Conservation (phyloP, 768 basidiomycete species). For the Royoungia palumana region DNA sequence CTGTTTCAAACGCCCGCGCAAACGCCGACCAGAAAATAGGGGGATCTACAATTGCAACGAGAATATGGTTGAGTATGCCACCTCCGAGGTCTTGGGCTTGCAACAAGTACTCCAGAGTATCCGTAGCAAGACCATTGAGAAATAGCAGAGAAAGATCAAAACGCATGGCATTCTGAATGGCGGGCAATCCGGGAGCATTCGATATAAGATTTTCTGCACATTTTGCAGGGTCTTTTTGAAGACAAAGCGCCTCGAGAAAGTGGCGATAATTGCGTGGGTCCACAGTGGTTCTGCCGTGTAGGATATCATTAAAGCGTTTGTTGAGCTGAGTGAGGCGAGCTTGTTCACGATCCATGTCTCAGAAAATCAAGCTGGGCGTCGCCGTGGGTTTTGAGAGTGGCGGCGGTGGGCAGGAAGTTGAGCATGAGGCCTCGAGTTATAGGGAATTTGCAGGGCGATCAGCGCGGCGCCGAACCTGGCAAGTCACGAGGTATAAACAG, state of each 20-base stretch:
- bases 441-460: not conserved
- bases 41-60: slow-evolving; percentile 46
- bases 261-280: slow-evolving; percentile 20
- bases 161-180: slow-evolving; percentile 44
- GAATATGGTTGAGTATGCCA: slow-evolving; percentile 38
- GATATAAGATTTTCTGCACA: slow-evolving; percentile 39
- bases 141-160: slow-evolving; percentile 38
- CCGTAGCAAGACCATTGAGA: slow-evolving; percentile 41
- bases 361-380: not conserved
- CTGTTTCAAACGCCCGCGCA: slow-evolving; percentile 31
- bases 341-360: not conserved
- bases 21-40: slow-evolving; percentile 50
- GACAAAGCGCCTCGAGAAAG: slow-evolving; percentile 48
- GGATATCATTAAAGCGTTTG: slow-evolving; percentile 34
- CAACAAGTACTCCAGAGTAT: slow-evolving; percentile 39
- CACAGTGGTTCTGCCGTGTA: slow-evolving; percentile 30
- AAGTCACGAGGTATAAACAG: not conserved
- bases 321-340: slow-evolving; percentile 28
- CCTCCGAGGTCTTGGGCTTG: slow-evolving; percentile 43
- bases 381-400: not conserved
- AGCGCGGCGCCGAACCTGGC: not conserved
- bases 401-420: slow-evolving; percentile 4
- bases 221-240: slow-evolving; percentile 36
- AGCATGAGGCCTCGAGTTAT: not conserved
- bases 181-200: slow-evolving; percentile 33